phyloP scores from a whole-genome alignment of 805 yeast species.

The Starmerella floris region DNA sequence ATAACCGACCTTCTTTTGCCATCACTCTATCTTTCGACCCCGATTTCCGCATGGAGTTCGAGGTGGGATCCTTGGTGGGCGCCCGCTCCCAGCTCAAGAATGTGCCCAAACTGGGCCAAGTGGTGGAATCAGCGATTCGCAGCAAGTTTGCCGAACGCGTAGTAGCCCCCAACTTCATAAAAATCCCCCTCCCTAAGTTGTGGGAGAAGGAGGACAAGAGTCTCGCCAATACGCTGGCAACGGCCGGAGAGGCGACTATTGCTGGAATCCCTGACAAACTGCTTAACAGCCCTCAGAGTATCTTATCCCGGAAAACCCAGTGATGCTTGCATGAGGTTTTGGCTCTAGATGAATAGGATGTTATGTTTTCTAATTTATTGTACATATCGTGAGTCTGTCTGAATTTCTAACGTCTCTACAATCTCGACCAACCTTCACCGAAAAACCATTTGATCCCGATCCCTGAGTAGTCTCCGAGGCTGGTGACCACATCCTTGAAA shows the following conservation, averaged over 20 bases:
- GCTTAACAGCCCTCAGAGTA: no score
- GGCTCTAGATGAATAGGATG: no score
- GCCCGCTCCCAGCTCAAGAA: conserved; percentile 84
- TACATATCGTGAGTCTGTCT: neutral
- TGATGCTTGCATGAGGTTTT: no score
- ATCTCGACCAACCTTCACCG: conserved; percentile 4
- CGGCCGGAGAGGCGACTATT: conserved; percentile 6
- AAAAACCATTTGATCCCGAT: conserved; percentile 27
- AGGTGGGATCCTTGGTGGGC: conserved; percentile 79
- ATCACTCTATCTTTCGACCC: conserved; percentile 83
- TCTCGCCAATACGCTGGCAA: neutral
- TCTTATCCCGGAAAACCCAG: no score
- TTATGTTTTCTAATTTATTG: neutral
- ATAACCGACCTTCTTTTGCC: conserved; percentile 38
- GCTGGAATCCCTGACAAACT: conserved; percentile 7
- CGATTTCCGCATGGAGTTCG: conserved; percentile 78
- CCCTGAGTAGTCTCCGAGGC: conserved; percentile 21
- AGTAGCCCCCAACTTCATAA: conserved; percentile 86
- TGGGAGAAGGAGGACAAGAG: conserved; percentile 10
- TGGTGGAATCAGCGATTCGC: conserved; percentile 68
- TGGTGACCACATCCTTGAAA: conserved; percentile 14
- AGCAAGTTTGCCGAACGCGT: conserved; percentile 88
- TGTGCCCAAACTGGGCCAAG: conserved; percentile 76
- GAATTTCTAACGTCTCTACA: no score
- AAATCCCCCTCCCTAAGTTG: conserved; percentile 51